Evolutionary conservation across 306 rosid genomes (phyloP).

Genomic region (Lathyrus oleraceus): DNA sequence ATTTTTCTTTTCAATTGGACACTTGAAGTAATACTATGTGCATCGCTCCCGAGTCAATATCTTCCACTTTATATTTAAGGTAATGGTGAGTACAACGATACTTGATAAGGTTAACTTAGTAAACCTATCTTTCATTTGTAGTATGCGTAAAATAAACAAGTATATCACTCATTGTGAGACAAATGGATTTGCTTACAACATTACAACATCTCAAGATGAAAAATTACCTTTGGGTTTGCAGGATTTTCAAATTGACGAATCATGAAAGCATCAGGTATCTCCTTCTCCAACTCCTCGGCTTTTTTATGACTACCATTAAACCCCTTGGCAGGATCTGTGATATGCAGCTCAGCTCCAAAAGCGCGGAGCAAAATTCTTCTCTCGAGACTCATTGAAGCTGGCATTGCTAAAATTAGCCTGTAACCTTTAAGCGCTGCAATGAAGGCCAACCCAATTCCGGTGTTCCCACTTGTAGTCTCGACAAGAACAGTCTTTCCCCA

Average conservation of each 20-base stretch:
- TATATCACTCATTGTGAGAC: too few species aligned
- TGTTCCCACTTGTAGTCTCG: slow-evolving; percentile 75
- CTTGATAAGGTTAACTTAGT: too few species aligned
- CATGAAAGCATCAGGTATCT: slow-evolving; percentile 56
- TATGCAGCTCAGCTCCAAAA: slow-evolving; percentile 67
- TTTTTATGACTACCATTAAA: slow-evolving; percentile 47
- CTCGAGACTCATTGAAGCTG: slow-evolving; percentile 57
- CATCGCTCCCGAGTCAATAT: too few species aligned
- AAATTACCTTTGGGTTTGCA: slow-evolving; percentile 63
- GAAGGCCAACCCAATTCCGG: slow-evolving; percentile 71
- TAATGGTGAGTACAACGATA: too few species aligned
- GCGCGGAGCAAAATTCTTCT: slow-evolving; percentile 66
- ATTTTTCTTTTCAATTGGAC: too few species aligned
- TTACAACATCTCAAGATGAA: background rate
- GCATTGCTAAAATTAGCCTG: slow-evolving; percentile 56
- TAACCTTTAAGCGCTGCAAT: slow-evolving; percentile 72
- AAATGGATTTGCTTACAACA: background rate
- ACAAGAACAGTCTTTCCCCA: slow-evolving; percentile 58
- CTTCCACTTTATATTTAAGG: too few species aligned
- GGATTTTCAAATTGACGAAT: slow-evolving; percentile 59
- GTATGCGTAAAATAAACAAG: too few species aligned
- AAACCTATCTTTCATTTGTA: too few species aligned
- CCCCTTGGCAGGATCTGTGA: slow-evolving; percentile 60
- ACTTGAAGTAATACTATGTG: too few species aligned
- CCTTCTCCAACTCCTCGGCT: slow-evolving; percentile 45